phyloP scores from a whole-genome alignment of 352 stramenopile genomes.

The Globisporangium paroecandrum region DNA sequence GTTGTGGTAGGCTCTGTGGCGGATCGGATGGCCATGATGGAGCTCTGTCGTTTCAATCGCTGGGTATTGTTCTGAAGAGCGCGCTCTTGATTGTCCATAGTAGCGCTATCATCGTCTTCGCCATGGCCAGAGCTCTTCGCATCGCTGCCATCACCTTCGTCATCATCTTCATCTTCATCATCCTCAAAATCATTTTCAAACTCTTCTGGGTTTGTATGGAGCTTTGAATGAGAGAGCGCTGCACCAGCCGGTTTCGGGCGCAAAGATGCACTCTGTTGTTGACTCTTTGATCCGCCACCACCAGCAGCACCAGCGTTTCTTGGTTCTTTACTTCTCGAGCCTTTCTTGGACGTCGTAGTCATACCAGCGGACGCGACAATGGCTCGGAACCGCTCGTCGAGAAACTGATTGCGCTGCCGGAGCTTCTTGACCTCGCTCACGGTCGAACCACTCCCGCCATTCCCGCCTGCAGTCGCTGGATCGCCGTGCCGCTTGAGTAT shows the following conservation, averaged over 20 bases:
- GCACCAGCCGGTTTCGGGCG: neutral
- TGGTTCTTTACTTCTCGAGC: neutral
- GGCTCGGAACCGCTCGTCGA: slow-evolving; percentile 59
- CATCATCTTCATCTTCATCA: neutral
- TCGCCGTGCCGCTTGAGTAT: neutral
- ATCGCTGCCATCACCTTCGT: neutral
- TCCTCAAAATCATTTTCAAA: neutral
- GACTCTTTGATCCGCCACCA: neutral
- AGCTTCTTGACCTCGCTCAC: slow-evolving; percentile 51
- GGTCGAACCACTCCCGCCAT: slow-evolving; percentile 3
- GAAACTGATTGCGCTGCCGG: slow-evolving; percentile 49
- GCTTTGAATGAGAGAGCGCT: neutral
- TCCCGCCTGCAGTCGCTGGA: neutral
- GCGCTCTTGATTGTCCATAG: neutral
- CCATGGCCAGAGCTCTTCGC: neutral
- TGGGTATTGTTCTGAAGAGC: neutral
- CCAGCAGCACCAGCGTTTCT: neutral
- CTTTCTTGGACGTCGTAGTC: neutral
- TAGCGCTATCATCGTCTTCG: neutral
- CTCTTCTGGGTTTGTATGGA: neutral
- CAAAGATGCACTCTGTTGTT: neutral
- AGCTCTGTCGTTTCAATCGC: neutral
- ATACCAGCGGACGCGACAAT: neutral
- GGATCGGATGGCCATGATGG: neutral
- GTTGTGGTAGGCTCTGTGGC: neutral